Conservation (phyloP, 805 yeast genomes). For the Lachancea mirantina region DNA sequence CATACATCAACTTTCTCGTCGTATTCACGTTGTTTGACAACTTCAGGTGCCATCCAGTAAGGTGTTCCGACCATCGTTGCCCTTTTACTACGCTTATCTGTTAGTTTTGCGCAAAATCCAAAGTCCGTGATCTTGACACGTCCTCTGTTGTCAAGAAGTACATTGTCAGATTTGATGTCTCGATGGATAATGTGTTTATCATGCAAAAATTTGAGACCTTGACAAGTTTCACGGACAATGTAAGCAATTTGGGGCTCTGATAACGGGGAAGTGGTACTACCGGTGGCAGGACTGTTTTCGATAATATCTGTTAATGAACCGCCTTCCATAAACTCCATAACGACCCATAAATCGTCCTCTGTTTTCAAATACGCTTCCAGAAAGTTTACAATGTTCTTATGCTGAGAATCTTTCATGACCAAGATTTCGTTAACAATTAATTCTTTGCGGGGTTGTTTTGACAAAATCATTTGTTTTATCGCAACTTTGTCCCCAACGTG, state of each 20-base stretch:
- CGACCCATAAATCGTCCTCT: slow-evolving; percentile 86
- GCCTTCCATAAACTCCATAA: slow-evolving; percentile 99
- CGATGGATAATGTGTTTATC: slow-evolving; percentile 90
- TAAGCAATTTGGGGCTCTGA: slow-evolving; percentile 87
- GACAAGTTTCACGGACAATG: slow-evolving; percentile 82
- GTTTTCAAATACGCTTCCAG: slow-evolving; percentile 83
- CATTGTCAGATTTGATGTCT: slow-evolving; percentile 95
- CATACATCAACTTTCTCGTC: slow-evolving; percentile 97
- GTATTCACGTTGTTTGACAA: slow-evolving; percentile 88
- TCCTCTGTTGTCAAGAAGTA: slow-evolving; percentile 71
- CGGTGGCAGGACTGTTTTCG: slow-evolving; percentile 64
- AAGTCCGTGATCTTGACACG: slow-evolving; percentile 93
- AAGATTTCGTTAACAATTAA: slow-evolving; percentile 90
- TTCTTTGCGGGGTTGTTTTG: slow-evolving; percentile 89
- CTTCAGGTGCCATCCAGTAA: slow-evolving; percentile 99
- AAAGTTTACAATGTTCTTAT: slow-evolving; percentile 90
- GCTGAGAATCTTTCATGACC: slow-evolving; percentile 94
- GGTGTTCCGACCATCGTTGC: slow-evolving; percentile 99
- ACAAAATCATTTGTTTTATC: slow-evolving; percentile 89
- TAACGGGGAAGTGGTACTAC: slow-evolving; percentile 34
- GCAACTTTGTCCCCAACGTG: slow-evolving; percentile 69
- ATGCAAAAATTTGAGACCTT: slow-evolving; percentile 88
- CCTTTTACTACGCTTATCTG: slow-evolving; percentile 77
- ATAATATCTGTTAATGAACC: slow-evolving; percentile 95
- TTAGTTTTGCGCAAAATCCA: slow-evolving; percentile 93